Conservation (phyloP, 495 filamentous ascomycete species). For the Lasiosphaeris hirsuta region DNA sequence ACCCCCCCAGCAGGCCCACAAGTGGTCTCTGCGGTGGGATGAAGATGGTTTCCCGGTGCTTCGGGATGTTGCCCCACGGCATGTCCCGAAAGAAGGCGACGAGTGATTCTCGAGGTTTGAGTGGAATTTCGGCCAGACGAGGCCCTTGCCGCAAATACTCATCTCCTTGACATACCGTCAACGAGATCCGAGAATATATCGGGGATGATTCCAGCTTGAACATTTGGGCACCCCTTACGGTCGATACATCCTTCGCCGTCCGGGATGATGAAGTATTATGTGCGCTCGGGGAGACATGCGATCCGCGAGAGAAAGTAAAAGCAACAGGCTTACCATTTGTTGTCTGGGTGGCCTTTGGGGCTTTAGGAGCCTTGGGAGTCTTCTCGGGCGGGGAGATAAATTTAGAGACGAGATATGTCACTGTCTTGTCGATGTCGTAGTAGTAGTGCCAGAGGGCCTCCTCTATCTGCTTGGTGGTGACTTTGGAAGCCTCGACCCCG, state of each 20-base stretch:
- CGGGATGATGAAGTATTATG: neutral
- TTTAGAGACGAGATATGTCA: conserved; percentile 70
- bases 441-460: conserved; percentile 95
- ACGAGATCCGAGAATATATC: conserved; percentile 12
- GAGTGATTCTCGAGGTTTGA: conserved; percentile 4
- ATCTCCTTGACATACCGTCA: conserved; percentile 21
- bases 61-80: conserved; percentile 80
- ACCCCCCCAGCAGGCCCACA: conserved; percentile 73
- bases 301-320: conserved; percentile 15
- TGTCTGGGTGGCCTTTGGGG: conserved; percentile 29
- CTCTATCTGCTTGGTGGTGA: conserved; percentile 71
- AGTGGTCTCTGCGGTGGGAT: conserved; percentile 58
- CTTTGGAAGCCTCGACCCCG: conserved; percentile 45
- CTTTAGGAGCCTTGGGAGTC: conserved; percentile 16
- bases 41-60: conserved; percentile 64
- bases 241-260: conserved; percentile 4
- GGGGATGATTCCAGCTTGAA: neutral
- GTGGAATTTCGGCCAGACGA: neutral
- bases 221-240: neutral
- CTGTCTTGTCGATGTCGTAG: conserved; percentile 82
- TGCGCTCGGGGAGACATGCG: neutral
- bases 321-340: conserved; percentile 51
- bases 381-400: conserved; percentile 38
- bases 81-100: conserved; percentile 70
- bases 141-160: neutral